Evolutionary conservation across 2,329 filamentous ascomycete genomes (phyloP), one percentile per base, ranked within the genome.

Genomic region (Furcasterigmium furcatum): DNA sequence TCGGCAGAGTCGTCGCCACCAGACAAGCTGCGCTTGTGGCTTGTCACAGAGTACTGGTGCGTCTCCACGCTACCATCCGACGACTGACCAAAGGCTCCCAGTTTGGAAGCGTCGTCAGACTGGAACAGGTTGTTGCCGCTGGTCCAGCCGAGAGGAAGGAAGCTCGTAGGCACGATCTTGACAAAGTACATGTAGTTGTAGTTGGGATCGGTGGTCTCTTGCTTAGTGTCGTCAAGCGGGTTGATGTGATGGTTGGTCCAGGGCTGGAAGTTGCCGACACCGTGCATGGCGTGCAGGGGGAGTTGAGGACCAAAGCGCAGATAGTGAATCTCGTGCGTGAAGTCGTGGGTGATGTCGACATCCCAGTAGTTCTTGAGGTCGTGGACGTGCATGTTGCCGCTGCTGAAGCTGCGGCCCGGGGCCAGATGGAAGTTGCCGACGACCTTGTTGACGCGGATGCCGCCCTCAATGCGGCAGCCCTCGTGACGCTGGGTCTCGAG

Each of bases 181-280:
- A 99, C 79, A 68, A 99, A 99, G 75, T 99, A 99, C 90, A 97
- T 96, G 68, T 85, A 99, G 74, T 96, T 99, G 76, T 79, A 96
- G 53, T 87, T 87, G 55, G 89, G 81, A 59, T 96, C 91, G 29
- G 79, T 73, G 3, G 90, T 95, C 43, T 76, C 70, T 73, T 97
- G 91, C 52, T 79, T 72, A 4, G 86, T 88, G 44, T 79, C 77
- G 60, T 99, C 95, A 5, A 99, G 81, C 5, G 94, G 94, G 67
- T 97, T 96, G 55, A 89, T 69, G 66, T 97, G 91, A 68, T 96
- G 88, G 67, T 90, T 91, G 10, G 87, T 90, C 89, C 89, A 96
- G 49, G 73, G 77, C 61, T 70, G 73, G 47, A 66, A 64, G 55
- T 64, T 61, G 45, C 77, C 76, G 39, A 85, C 69, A 58, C 84